Evolutionary conservation across 345 rosid genomes (phyloP).

Genomic region (Euclidium syriacum): DNA sequence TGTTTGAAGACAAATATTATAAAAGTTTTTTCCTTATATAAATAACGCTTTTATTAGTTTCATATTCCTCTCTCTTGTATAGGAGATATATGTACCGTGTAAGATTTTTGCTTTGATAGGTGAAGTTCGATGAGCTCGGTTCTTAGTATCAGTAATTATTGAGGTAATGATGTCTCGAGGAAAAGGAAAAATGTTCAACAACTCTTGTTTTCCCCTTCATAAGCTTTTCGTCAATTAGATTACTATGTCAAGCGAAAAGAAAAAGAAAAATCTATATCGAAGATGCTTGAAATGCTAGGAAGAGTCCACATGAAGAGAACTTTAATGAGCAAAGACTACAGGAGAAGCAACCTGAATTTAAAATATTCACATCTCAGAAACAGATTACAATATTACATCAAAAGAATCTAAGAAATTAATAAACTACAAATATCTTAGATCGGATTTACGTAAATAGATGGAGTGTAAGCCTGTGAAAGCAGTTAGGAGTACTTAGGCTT

Average conservation of each 20-base stretch:
- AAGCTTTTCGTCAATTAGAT: background rate
- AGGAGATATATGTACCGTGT: background rate
- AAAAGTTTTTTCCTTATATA: background rate
- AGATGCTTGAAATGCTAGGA: background rate
- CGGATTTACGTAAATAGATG: background rate
- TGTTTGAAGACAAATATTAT: constrained; percentile 33
- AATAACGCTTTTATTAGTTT: background rate
- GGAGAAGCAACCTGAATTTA: background rate
- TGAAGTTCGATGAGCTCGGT: constrained; percentile 7
- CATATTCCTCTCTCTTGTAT: background rate
- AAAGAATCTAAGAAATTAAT: background rate
- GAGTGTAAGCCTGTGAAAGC: background rate
- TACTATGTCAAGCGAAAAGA: background rate
- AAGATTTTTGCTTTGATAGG: background rate
- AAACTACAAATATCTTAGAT: background rate
- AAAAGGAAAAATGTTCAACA: background rate
- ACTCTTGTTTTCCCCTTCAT: background rate
- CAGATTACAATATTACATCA: background rate
- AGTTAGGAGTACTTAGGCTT: too few species aligned
- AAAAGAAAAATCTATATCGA: background rate
- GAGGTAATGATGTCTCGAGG: background rate
- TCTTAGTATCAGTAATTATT: background rate
- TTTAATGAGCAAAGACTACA: background rate
- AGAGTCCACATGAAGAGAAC: background rate
- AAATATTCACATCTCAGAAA: background rate